phyloP scores from a whole-genome alignment of 495 filamentous ascomycete species.

The Sphaerosporella brunnea region DNA sequence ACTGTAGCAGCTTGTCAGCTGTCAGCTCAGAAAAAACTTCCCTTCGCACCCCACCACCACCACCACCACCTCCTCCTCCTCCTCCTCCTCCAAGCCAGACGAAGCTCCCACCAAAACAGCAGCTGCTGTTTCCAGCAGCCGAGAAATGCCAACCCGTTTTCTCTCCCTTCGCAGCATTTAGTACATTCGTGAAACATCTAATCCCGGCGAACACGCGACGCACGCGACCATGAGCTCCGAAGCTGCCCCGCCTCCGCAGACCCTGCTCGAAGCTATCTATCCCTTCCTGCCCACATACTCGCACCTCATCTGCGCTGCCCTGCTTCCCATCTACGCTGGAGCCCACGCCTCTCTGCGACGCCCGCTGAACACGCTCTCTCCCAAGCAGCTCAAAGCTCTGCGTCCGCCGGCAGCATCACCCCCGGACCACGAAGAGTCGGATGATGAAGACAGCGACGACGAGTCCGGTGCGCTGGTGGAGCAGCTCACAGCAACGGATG shows the following conservation, averaged over 20 bases:
- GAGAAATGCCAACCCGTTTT: too few relatives aligned
- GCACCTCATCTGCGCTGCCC: conserved; percentile 47
- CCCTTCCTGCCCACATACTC: conserved; percentile 42
- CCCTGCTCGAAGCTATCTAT: neutral
- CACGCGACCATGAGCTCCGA: neutral
- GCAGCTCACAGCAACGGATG: conserved; percentile 61
- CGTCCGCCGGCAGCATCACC: conserved; percentile 49
- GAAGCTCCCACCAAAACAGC: too few relatives aligned
- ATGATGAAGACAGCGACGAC: conserved; percentile 38
- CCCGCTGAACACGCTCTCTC: conserved; percentile 31
- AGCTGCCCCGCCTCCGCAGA: neutral
- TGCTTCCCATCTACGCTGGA: conserved; percentile 56
- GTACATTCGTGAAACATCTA: neutral
- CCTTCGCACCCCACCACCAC: too few relatives aligned
- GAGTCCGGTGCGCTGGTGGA: conserved; percentile 45
- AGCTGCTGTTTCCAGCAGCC: too few relatives aligned
- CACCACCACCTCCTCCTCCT: too few relatives aligned
- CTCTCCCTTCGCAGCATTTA: too few relatives aligned
- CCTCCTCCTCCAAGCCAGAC: too few relatives aligned
- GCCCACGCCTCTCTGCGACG: conserved; percentile 54
- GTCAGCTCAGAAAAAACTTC: too few relatives aligned
- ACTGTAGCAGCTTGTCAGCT: too few relatives aligned
- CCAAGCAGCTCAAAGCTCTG: conserved; percentile 10
- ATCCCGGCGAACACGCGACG: neutral
- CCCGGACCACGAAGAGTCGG: conserved; percentile 36